Evolutionary conservation across 768 basidiomycete genomes (phyloP), one percentile per base, ranked within the genome.

Genomic region (Phallus indusiatus): DNA sequence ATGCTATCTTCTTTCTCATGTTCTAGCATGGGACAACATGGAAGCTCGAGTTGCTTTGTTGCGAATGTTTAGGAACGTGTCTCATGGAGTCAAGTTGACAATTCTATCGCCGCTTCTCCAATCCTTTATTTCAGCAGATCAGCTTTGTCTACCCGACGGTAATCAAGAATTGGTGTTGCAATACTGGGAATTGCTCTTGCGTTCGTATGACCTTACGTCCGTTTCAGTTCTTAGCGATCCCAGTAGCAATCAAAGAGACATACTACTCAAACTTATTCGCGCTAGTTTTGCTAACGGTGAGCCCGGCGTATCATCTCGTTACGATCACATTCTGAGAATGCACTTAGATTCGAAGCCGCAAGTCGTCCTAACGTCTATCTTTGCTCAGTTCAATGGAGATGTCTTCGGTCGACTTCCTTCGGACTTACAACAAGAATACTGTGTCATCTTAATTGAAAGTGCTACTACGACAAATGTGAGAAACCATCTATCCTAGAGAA

Each of bases 1-100:
- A 47, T 90, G 86, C 67, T 93, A 80, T 69, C 69, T 96, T 0
- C 72, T 90, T 6, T 94, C 94, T 1, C 94, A 97, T 68, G 75
- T 87, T 62, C 77, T 78, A 51, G 78, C 81, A 4, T 79, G 87
- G 62, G 70, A 75, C 1, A 67, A 80, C 2, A 69, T 79, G 1
- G 60, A 65, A 0, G 76, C 80, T 17, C 81, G 84, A 61, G 66
- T 81, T 11, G 67, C 72, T 11, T 70, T 97, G 0, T 74, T 97
- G 17, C 71, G 63, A 5, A 71, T 74, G 35, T 57, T 82, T 10
- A 66, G 74, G 24, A 71, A 73, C 9, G 73, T 88, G 42, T 73
- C 79, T 3, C 81, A 83, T 65, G 68, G 61, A 64, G 69, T 68
- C 52, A 79, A 81, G 62, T 71, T 81, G 7, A 75, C 79, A 47